Conservation (phyloP, 1,139 yeast species). For the Blastobotrys arbuscula region DNA sequence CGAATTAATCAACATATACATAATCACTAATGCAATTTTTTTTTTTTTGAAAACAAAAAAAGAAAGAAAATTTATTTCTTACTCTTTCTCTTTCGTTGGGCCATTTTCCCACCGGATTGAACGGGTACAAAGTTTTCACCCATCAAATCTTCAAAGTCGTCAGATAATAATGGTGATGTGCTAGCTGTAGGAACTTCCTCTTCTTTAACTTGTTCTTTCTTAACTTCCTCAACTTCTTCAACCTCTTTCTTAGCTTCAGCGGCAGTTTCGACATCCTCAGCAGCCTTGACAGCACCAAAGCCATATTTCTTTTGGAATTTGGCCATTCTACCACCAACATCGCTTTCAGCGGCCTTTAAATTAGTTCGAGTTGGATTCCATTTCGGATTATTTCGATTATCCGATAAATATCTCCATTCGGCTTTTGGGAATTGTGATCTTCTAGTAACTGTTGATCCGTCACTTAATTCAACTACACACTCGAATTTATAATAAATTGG, state of each 20-base stretch:
- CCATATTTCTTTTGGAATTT: conserved; percentile 73
- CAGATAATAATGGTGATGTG: conserved; percentile 31
- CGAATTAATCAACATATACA: too few species aligned
- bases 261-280: not conserved
- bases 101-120: conserved; percentile 55
- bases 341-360: conserved; percentile 66
- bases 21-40: not conserved
- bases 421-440: conserved; percentile 84
- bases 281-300: conserved; percentile 37
- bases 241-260: conserved; percentile 25
- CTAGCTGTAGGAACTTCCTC: not conserved
- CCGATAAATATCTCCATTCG: conserved; percentile 79
- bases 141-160: conserved; percentile 55
- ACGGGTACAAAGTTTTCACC: conserved; percentile 62
- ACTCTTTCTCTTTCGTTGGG: conserved; percentile 45
- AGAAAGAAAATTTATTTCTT: conserved; percentile 28
- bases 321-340: conserved; percentile 79
- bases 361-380: conserved; percentile 90
- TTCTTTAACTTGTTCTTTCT: not conserved
- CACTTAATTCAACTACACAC: conserved; percentile 79
- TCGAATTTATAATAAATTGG: conserved; percentile 89
- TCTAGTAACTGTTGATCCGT: conserved; percentile 82
- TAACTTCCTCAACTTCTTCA: conserved; percentile 13
- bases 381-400: conserved; percentile 75
- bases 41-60: not conserved